phyloP scores from a whole-genome alignment of 208 protist genomes.

The Trypanosoma rangeli region DNA sequence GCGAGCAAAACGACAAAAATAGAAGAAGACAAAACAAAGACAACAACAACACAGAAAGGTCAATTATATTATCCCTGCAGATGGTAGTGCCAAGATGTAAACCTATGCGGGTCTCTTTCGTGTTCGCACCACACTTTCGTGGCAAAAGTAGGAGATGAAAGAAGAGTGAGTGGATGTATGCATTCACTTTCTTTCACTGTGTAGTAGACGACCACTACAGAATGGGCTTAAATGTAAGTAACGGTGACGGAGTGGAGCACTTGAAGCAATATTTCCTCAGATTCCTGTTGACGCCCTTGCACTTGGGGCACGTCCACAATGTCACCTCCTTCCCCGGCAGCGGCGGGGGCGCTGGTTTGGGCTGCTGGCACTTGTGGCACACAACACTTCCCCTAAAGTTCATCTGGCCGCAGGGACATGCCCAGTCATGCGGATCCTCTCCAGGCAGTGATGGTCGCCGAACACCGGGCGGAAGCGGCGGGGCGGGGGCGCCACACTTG shows the following conservation, averaged over 20 bases:
- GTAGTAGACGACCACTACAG: slow-evolving; percentile 2
- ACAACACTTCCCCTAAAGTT: slow-evolving; percentile 86
- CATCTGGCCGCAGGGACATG: slow-evolving; percentile 91
- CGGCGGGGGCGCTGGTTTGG: slow-evolving; percentile 79
- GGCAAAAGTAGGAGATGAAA: neutral
- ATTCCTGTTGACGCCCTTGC: slow-evolving; percentile 79
- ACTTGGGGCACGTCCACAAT: slow-evolving; percentile 85
- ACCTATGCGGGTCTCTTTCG: neutral
- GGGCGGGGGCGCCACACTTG: slow-evolving; percentile 87
- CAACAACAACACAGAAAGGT: neutral
- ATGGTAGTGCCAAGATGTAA: neutral
- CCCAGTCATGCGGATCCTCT: slow-evolving; percentile 90
- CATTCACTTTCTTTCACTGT: neutral
- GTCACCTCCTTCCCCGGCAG: slow-evolving; percentile 75
- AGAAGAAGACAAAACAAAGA: neutral
- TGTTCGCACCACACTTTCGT: neutral
- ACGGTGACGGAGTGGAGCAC: slow-evolving; percentile 69
- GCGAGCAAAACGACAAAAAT: neutral
- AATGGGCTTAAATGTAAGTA: slow-evolving; percentile 60
- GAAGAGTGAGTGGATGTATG: neutral
- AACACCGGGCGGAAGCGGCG: slow-evolving; percentile 83
- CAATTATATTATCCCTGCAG: too few relatives aligned
- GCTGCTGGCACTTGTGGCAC: slow-evolving; percentile 85
- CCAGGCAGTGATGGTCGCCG: slow-evolving; percentile 80
- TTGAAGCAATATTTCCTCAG: slow-evolving; percentile 85